A percentile compares a stretch with the other conserved stretches of the same genome.
These are phyloP conservation scores for Pythium coloratum DNA, from an alignment of 352 stramenopile species.

Conservation along the genomic window DNA sequence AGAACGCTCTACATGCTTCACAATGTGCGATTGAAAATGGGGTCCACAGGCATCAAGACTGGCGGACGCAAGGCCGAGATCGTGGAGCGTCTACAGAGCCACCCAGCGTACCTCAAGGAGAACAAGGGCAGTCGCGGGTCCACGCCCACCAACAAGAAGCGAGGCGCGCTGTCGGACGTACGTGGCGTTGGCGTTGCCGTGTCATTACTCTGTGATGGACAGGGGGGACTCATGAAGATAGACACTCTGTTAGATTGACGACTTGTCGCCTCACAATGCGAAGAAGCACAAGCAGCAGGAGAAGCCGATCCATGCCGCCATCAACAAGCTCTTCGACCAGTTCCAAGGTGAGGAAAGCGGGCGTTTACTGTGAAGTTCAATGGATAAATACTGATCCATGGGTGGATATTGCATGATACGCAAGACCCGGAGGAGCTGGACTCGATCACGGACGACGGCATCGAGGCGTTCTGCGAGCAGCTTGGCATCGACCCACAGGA, in stretches of 20 bases:
- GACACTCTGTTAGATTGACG: constrained; percentile 3
- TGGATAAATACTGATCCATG: not conserved
- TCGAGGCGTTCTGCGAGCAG: constrained; percentile 68
- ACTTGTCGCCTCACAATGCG: constrained; percentile 21
- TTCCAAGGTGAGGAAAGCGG: constrained; percentile 48
- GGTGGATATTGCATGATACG: not conserved
- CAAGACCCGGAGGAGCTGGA: constrained; percentile 63
- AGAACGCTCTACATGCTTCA: not conserved
- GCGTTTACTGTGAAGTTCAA: not conserved
- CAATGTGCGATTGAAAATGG: not conserved
- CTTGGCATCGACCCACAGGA: constrained; percentile 77
- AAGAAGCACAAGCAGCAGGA: constrained; percentile 60
- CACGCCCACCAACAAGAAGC: constrained; percentile 42
- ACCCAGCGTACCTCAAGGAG: constrained; percentile 46
- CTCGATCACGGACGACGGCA: constrained; percentile 80
- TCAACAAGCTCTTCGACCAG: constrained; percentile 57
- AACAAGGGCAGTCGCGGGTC: constrained; percentile 6
- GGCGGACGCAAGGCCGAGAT: constrained; percentile 78
- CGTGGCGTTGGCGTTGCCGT: constrained; percentile 3
- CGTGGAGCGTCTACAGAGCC: constrained; percentile 66
- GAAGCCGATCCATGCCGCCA: constrained; percentile 36
- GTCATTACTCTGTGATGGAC: not conserved
- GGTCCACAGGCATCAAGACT: constrained; percentile 55
- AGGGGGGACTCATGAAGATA: not conserved
- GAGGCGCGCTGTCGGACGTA: constrained; percentile 25